phyloP scores from a whole-genome alignment of 352 stramenopile species.

The Phytophthora aleatoria region DNA sequence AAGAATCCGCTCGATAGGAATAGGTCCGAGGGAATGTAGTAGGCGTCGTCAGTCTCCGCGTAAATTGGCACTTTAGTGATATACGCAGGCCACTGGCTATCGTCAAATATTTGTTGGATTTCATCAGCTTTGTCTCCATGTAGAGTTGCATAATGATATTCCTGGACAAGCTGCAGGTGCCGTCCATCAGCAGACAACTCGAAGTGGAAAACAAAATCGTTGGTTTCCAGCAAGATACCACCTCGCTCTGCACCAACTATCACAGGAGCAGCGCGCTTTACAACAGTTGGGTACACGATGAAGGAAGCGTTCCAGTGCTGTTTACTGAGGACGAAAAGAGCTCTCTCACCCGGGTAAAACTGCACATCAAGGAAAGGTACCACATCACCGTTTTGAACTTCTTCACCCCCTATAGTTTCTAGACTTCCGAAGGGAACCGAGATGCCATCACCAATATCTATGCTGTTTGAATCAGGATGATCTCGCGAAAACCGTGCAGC shows the following conservation, averaged over 20 bases:
- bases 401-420: constrained; percentile 30
- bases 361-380: constrained; percentile 52
- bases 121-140: constrained; percentile 44
- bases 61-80: constrained; percentile 59
- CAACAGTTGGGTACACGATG: constrained; percentile 73
- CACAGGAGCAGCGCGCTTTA: constrained; percentile 55
- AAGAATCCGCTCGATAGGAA: constrained; percentile 83
- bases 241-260: constrained; percentile 50
- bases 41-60: constrained; percentile 60
- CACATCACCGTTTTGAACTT: constrained; percentile 17
- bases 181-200: constrained; percentile 38
- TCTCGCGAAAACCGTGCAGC: constrained; percentile 25
- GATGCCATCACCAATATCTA: constrained; percentile 12
- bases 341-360: constrained; percentile 28
- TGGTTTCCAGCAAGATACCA: constrained; percentile 60
- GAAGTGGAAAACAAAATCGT: constrained; percentile 75
- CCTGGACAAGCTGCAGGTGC: constrained; percentile 55
- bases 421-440: constrained; percentile 25
- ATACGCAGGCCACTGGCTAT: constrained; percentile 73
- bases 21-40: constrained; percentile 50
- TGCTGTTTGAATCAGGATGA: constrained; percentile 1
- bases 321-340: constrained; percentile 65
- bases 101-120: constrained; percentile 57
- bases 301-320: constrained; percentile 65
- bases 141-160: constrained; percentile 59